Conservation (phyloP, 768 basidiomycete species). For the Mycena rosella region DNA sequence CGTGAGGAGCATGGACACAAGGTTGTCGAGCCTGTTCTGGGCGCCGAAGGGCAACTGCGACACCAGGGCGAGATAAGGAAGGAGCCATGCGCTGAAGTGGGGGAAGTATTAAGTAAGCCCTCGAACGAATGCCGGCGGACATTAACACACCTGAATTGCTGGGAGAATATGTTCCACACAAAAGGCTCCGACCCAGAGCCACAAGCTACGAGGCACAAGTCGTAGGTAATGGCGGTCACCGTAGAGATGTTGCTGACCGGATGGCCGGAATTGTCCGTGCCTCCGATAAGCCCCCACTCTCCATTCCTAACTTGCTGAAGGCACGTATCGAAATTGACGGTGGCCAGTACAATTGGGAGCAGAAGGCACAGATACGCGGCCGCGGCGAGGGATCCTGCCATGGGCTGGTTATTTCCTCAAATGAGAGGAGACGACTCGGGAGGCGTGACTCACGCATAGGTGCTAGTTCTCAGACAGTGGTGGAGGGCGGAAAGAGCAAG, state of each 20-base stretch:
- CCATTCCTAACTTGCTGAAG: constrained; percentile 24
- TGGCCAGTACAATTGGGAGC: constrained; percentile 16
- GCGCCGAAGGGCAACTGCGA: constrained; percentile 16
- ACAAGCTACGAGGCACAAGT: constrained; percentile 41
- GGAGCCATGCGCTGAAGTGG: constrained; percentile 49
- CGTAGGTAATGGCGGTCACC: constrained; percentile 42
- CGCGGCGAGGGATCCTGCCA: not conserved
- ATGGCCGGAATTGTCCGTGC: constrained; percentile 37
- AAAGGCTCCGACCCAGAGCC: constrained; percentile 38
- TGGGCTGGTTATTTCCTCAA: not conserved
- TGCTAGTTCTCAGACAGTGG: too few relatives aligned
- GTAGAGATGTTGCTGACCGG: constrained; percentile 36
- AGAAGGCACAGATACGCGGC: not conserved
- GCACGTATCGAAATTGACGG: constrained; percentile 31
- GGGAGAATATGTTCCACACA: constrained; percentile 46
- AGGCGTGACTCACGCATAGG: not conserved
- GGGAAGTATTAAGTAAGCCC: not conserved
- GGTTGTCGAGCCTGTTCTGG: too few relatives aligned
- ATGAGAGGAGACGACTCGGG: not conserved
- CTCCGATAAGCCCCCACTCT: constrained; percentile 15
- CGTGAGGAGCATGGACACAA: too few relatives aligned
- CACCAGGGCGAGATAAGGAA: constrained; percentile 55
- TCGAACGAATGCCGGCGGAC: not conserved
- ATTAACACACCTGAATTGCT: constrained; percentile 45
- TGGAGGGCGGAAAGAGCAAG: too few relatives aligned